Evolutionary conservation across 305 asterid genomes (phyloP), one percentile per base, ranked within the genome.

Genomic region (Andrographis paniculata): DNA sequence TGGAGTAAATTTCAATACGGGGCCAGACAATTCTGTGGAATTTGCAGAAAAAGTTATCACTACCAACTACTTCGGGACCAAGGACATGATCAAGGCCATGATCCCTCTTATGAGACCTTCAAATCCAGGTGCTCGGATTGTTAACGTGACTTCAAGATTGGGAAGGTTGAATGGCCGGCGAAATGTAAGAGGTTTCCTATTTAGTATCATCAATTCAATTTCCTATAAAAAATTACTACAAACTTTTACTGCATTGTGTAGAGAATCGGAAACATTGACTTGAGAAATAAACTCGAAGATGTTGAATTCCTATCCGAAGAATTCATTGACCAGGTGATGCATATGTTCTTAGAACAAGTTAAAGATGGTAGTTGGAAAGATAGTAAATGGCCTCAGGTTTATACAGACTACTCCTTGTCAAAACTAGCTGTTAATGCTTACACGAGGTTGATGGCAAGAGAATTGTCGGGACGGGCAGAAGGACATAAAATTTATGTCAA

Each of bases 1-100:
- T 22, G 98, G 97, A 61, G 80, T 82, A 49, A 89, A 85, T 64
- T 80, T 50, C 80, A 85, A 82, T 60, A 55, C 73, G 13, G 97
- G 92, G 50, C 49, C 92, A 21, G 86, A 82, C 10, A 89, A 85
- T 64, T 72, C 82, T 0, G 82, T 82, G 56, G 93, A 82, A 63
- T 49, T 21, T 65, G 86, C 93, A 20, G 91, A 85, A 46, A 55
- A 70, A 50, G 93, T 76, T 39, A 74, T 89, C 14, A 60, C 12
- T 30, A 89, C 98, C 52, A 89, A 89, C 74, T 89, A 89, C 53
- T 74, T 61, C 50, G 98, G 98, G 60, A 89, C 95, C 42, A 89
- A 89, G 68, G 74, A 70, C 30, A 79, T 89, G 69, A 80, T 71
- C 27, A 76, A 85, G 50, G 94, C 94, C 16, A 62, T 82, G 84